Base-by-base conservation (phyloP, 129 eudicot genomes). In the Tagetes patula region DNA sequence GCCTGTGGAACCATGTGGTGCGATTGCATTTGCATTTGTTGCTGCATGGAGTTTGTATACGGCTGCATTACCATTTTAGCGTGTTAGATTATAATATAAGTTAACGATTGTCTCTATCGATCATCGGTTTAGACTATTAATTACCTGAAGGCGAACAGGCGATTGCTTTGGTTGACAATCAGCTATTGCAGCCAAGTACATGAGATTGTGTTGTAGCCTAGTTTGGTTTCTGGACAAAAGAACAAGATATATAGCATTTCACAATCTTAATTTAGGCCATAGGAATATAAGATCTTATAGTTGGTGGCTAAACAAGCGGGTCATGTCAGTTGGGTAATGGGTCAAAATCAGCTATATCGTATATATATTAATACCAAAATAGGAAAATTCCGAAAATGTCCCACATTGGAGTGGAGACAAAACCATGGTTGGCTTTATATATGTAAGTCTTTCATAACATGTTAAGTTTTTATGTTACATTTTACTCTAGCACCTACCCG, bases 181-280 rank as follows among this genome's bases (percentile, higher is more conserved):
- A 31, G 90, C 90, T 37, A 86, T 83, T 33, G 90, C 85, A 46
- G 90, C 90, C 76, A 86, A 77, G 69, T 83, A 86, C 87, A 83
- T 80, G n/a, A 86, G 87, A 49, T 86, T 86, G 5, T 77, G 82
- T 43, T 86, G 90, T 58, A 86, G 85, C 72, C 81, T 70, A 43
- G 87, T 81, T 77, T 86, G 90, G 72, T 86, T 73, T 80, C 90
- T 83, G 80, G 61, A 69, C 0, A 12, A 58, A 66, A 41, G 2
- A 77, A 32, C 72, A 50, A 8, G 13, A 32, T 58, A n/a, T n/a
- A n/a, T n/a, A n/a, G n/a, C n/a, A n/a, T 48, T 70, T 47, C 59
- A 20, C 60, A 67, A 45, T 13, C 34, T 58, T 41, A n/a, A n/a
- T n/a, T n/a, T 58, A 65, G 67, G 37, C 32, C 5, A 33, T 38